These are phyloP conservation scores for Suillus luteus DNA, from an alignment of 768 basidiomycete species.

Conservation along the genomic window DNA sequence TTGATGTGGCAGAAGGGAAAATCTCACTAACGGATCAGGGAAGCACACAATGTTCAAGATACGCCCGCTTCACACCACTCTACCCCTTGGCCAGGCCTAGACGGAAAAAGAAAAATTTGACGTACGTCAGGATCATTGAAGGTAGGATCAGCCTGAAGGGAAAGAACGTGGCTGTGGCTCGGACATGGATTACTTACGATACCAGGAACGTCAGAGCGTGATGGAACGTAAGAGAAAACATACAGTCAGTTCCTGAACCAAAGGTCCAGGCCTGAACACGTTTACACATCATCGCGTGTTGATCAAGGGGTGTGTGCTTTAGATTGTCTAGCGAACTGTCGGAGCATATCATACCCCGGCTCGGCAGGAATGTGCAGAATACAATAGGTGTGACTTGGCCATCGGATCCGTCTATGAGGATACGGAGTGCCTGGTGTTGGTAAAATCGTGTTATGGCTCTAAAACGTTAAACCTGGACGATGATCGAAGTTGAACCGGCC, in stretches of 20 bases:
- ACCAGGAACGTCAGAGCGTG: background rate
- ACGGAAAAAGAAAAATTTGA: background rate
- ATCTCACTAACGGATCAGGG: background rate
- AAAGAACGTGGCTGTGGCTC: background rate
- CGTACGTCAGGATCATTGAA: background rate
- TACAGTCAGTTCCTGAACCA: background rate
- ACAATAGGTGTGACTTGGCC: no score
- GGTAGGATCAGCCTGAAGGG: background rate
- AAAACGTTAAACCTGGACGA: background rate
- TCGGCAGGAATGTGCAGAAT: background rate
- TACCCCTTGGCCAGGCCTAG: conserved; percentile 8
- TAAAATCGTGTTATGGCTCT: background rate
- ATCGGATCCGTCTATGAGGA: no score
- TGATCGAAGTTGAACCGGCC: no score
- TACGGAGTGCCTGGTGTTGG: no score
- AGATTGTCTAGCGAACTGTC: background rate
- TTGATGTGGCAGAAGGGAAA: background rate
- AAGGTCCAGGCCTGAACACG: background rate
- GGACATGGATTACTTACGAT: background rate
- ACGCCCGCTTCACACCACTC: background rate
- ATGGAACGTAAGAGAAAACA: no score
- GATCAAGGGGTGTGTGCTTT: background rate
- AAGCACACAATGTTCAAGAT: background rate
- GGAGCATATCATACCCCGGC: background rate
- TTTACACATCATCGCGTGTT: background rate